Evolutionary conservation across 768 basidiomycete genomes (phyloP).

Genomic region (Tulasnella sp.): DNA sequence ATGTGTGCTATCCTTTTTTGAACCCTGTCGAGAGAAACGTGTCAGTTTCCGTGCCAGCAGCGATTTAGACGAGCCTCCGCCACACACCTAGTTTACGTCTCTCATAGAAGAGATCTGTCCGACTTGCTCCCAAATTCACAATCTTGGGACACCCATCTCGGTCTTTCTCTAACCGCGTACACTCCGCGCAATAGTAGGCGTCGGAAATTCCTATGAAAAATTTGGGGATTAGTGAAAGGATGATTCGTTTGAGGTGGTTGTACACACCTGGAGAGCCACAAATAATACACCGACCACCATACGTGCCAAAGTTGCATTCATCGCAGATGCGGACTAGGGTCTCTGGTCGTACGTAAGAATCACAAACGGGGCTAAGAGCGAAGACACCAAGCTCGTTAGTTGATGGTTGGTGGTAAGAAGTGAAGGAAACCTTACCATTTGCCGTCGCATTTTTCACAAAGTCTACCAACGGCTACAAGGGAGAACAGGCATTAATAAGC

Average conservation of each 20-base stretch:
- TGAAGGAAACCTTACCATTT: conserved; percentile 67
- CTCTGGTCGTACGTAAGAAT: conserved; percentile 97
- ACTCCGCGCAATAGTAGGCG: conserved; percentile 98
- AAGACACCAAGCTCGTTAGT: not conserved
- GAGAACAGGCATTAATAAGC: conserved; percentile 15
- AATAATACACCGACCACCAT: conserved; percentile 95
- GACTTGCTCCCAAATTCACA: conserved; percentile 89
- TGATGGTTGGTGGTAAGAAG: not conserved
- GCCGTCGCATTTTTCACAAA: conserved; percentile 98
- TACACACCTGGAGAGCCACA: conserved; percentile 85
- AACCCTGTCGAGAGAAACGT: conserved; percentile 43
- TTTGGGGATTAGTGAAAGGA: not conserved
- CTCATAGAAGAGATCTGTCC: conserved; percentile 90
- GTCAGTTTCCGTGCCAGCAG: not conserved
- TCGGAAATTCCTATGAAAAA: conserved; percentile 80
- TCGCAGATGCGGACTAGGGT: conserved; percentile 97
- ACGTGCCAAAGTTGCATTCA: conserved; percentile 98
- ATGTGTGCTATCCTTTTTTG: conserved; percentile 46
- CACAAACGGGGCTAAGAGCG: conserved; percentile 78
- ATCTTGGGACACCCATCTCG: conserved; percentile 98
- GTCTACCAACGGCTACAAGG: conserved; percentile 94
- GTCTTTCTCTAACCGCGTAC: conserved; percentile 93
- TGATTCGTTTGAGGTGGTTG: not conserved
- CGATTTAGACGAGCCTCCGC: not conserved
- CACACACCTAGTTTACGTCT: conserved; percentile 67